phyloP scores from a whole-genome alignment of 768 basidiomycete species.

The Multifurca ochricompacta region DNA sequence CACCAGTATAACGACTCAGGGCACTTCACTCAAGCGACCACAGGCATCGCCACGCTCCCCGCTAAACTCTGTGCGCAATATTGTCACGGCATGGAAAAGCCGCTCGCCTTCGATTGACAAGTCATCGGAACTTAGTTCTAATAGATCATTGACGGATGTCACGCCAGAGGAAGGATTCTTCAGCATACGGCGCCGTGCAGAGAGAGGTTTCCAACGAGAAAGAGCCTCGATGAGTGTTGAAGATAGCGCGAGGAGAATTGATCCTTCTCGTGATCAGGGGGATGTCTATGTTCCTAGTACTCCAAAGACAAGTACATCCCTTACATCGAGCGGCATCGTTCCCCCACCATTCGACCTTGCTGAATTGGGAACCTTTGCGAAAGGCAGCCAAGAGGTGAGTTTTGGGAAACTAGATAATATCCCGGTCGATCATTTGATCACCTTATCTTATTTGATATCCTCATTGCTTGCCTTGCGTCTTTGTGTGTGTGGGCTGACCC shows the following conservation, averaged over 20 bases:
- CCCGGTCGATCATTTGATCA: conserved; percentile 7
- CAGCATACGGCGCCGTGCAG: conserved; percentile 40
- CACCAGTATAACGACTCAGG: conserved; percentile 33
- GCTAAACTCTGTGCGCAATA: conserved; percentile 65
- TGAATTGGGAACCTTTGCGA: conserved; percentile 37
- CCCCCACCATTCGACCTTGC: conserved; percentile 42
- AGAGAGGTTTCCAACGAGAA: conserved; percentile 29
- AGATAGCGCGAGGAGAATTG: conserved; percentile 12
- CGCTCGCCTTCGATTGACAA: conserved; percentile 41
- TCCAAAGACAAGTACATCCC: conserved; percentile 23
- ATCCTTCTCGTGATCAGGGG: conserved; percentile 1
- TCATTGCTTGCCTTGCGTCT: background rate
- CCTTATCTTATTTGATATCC: background rate
- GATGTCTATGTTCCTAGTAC: conserved; percentile 24
- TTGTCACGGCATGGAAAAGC: conserved; percentile 76
- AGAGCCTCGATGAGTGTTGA: conserved; percentile 12
- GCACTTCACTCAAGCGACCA: conserved; percentile 49
- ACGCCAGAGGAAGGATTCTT: conserved; percentile 39
- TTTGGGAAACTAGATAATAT: too few species aligned
- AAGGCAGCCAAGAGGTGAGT: conserved; percentile 39
- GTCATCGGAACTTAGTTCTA: conserved; percentile 12
- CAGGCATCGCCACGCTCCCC: conserved; percentile 62
- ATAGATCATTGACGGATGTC: conserved; percentile 6
- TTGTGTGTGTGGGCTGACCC: conserved; percentile 14
- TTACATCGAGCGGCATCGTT: conserved; percentile 29